These are phyloP conservation scores for Backusella morwellensis DNA, from an alignment of 192 early-diverging fungal species.

Conservation along the genomic window DNA sequence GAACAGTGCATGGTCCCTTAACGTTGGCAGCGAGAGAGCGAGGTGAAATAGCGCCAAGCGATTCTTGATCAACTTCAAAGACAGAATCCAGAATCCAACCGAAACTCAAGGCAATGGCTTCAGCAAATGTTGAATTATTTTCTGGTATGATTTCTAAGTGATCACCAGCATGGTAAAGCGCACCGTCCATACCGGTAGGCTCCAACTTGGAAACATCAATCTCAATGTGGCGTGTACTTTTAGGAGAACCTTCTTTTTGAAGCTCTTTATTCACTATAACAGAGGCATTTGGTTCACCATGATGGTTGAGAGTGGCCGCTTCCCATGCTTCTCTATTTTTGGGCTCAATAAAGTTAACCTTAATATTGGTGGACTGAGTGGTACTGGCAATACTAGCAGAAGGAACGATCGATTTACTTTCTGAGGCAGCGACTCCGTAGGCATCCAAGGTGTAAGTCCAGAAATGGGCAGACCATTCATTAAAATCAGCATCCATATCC, in stretches of 20 bases:
- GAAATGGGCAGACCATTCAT: constrained; percentile 30
- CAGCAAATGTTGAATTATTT: constrained; percentile 38
- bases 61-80: constrained; percentile 39
- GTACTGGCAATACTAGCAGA: not conserved
- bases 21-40: constrained; percentile 48
- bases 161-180: constrained; percentile 48
- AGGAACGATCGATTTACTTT: constrained; percentile 12
- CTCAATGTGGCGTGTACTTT: constrained; percentile 44
- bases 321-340: constrained; percentile 12
- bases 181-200: constrained; percentile 8
- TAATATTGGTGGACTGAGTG: not conserved
- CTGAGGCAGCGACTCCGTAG: constrained; percentile 14
- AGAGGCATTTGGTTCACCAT: constrained; percentile 21
- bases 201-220: constrained; percentile 22
- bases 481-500: constrained; percentile 38
- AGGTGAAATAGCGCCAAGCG: constrained; percentile 22
- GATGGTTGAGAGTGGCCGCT: not conserved
- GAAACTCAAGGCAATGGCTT: constrained; percentile 38
- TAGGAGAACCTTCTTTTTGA: constrained; percentile 31
- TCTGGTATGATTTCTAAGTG: constrained; percentile 51
- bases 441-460: constrained; percentile 16
- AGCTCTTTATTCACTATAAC: constrained; percentile 35
- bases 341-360: constrained; percentile 13
- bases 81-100: constrained; percentile 47
- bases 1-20: constrained; percentile 43